Evolutionary conservation across 768 basidiomycete genomes (phyloP).

Genomic region (Hydnomerulius pinastri): DNA sequence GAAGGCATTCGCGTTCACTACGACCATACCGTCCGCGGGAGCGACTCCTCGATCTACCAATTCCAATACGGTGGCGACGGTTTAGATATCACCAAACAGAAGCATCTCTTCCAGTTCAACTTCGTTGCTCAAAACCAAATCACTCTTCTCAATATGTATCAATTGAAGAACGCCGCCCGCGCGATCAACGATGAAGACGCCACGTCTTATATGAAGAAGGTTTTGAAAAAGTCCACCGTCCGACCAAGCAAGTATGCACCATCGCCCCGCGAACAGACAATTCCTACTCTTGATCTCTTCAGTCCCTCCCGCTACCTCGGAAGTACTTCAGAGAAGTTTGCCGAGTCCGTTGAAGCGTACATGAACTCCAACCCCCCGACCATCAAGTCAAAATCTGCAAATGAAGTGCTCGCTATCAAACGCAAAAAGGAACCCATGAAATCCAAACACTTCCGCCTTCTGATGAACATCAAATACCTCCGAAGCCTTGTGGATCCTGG

Average conservation of each 20-base stretch:
- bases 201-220: conserved; percentile 82
- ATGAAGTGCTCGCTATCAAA: conserved; percentile 39
- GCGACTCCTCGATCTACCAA: conserved; percentile 91
- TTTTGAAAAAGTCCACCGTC: conserved; percentile 68
- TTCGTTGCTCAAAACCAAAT: conserved; percentile 87
- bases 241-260: conserved; percentile 41
- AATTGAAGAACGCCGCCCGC: conserved; percentile 57
- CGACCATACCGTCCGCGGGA: conserved; percentile 96
- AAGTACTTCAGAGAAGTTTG: conserved; percentile 90
- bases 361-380: conserved; percentile 71
- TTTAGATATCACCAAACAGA: conserved; percentile 96
- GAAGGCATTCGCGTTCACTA: conserved; percentile 97
- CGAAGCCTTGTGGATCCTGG: conserved; percentile 93
- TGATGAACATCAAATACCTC: conserved; percentile 94
- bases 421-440: conserved; percentile 50
- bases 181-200: conserved; percentile 71
- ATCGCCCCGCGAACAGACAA: conserved; percentile 59
- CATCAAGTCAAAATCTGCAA: conserved; percentile 41
- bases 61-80: conserved; percentile 97
- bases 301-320: conserved; percentile 82
- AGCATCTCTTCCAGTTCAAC: conserved; percentile 91
- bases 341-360: conserved; percentile 76
- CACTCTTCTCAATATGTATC: conserved; percentile 73
- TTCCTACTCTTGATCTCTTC: conserved; percentile 74
- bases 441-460: conserved; percentile 63